Evolutionary conservation across 495 filamentous ascomycete species (phyloP).

Genomic region (Tuber magnatum): DNA sequence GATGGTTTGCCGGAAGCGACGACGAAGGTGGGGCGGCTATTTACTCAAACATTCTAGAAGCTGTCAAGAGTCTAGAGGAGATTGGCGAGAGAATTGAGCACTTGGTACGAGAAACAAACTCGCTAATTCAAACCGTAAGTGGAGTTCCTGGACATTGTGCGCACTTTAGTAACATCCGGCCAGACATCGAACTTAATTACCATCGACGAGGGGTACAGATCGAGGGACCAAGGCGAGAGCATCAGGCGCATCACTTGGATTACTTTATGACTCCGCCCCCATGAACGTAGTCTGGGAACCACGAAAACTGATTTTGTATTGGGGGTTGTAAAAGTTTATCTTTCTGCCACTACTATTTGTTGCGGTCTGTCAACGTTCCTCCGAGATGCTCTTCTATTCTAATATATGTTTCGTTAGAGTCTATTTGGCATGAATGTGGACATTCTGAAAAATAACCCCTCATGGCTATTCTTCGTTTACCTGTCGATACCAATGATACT

Average conservation of each 20-base stretch:
- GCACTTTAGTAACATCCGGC: not conserved
- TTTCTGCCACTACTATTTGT: constrained; percentile 35
- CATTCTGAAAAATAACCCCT: constrained; percentile 5
- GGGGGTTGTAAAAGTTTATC: constrained; percentile 22
- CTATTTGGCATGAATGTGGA: constrained; percentile 22
- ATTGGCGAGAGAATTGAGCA: not conserved
- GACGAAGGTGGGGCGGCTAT: not conserved
- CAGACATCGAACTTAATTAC: constrained; percentile 33
- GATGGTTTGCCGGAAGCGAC: not conserved
- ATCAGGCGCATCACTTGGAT: constrained; percentile 36
- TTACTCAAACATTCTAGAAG: not conserved
- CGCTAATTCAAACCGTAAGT: not conserved
- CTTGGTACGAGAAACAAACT: constrained; percentile 1
- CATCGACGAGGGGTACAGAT: constrained; percentile 34
- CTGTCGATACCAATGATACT: constrained; percentile 11
- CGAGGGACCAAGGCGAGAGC: constrained; percentile 31
- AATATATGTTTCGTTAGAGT: constrained; percentile 8
- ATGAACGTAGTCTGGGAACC: not conserved
- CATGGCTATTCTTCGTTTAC: constrained; percentile 17
- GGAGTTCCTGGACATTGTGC: not conserved
- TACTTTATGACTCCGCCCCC: constrained; percentile 19
- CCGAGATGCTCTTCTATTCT: not conserved
- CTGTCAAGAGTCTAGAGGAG: not conserved
- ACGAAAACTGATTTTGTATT: not conserved
- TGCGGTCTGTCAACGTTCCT: constrained; percentile 15